phyloP scores from a whole-genome alignment of 2,329 filamentous ascomycete species.

The Colletotrichum australisinense region DNA sequence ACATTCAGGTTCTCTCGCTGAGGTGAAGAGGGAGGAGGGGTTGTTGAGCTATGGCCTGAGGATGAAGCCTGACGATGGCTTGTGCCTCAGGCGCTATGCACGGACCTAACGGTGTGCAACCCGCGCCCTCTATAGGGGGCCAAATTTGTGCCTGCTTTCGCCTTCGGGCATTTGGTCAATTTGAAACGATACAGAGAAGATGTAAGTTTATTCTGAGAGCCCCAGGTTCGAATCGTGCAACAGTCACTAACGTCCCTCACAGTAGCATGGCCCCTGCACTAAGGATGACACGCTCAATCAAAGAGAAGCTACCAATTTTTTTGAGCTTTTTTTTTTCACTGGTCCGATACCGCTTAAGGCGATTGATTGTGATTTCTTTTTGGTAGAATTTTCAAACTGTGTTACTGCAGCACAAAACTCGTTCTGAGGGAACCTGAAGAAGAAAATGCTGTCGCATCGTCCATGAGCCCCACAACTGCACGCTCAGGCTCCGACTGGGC shows the following conservation, averaged over 20 bases:
- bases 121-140: background rate
- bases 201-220: background rate
- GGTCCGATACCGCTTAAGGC: background rate
- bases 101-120: background rate
- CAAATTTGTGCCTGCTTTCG: conserved; percentile 1
- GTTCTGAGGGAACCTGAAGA: too few species aligned
- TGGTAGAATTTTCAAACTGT: background rate
- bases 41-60: background rate
- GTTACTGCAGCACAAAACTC: background rate
- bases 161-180: conserved; percentile 45
- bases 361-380: background rate
- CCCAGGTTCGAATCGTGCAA: background rate
- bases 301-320: conserved; percentile 72
- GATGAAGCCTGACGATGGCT: background rate
- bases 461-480: too few species aligned
- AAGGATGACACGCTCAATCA: conserved; percentile 94
- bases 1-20: background rate
- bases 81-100: background rate
- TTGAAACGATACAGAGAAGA: conserved; percentile 41
- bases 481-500: too few species aligned
- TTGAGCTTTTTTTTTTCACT: conserved; percentile 47
- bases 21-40: background rate
- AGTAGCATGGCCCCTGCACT: conserved; percentile 85
- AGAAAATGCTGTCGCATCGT: too few species aligned
- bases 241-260: background rate